Percentiles rank a stretch among this genome's conserved stretches.
These are phyloP conservation scores for Fusarium marasasianum DNA, from an alignment of 2,329 filamentous ascomycete species.

Conservation along the genomic window DNA sequence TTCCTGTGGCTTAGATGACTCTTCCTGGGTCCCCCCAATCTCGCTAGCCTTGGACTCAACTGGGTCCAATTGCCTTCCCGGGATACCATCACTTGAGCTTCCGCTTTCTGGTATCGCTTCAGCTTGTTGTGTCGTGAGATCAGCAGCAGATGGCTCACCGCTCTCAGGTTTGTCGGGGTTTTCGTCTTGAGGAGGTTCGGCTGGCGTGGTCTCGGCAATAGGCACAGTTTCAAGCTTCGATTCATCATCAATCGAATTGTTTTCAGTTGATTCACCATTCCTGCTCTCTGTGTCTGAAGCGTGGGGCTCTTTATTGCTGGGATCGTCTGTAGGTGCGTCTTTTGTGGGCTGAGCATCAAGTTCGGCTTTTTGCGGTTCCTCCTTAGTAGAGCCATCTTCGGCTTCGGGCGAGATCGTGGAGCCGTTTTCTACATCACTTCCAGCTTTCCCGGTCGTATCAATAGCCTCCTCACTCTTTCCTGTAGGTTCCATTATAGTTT, in stretches of 20 bases:
- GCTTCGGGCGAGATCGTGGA: neutral
- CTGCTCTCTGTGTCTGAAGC: neutral
- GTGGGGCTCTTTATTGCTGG: neutral
- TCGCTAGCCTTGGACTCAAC: neutral
- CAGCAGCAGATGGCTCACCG: neutral
- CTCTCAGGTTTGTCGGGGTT: neutral
- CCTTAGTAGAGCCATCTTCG: neutral
- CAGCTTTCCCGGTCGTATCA: neutral
- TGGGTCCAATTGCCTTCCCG: neutral
- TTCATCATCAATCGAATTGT: neutral
- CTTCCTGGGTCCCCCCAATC: neutral
- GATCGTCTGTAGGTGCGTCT: neutral
- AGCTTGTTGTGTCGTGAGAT: neutral
- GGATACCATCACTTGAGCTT: neutral
- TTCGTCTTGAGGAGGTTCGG: neutral
- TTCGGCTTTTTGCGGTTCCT: neutral
- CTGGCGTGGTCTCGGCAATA: neutral
- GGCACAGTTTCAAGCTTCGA: neutral
- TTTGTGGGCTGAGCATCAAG: neutral
- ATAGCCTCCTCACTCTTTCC: conserved; percentile 2
- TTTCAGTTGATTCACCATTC: neutral
- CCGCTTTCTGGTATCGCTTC: neutral
- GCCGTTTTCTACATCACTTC: neutral
- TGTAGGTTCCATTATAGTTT: neutral
- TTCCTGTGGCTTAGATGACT: neutral